These are phyloP conservation scores for Sphaerostilbella broomeana DNA, from an alignment of 2,329 filamentous ascomycete genomes.

Conservation along the genomic window DNA sequence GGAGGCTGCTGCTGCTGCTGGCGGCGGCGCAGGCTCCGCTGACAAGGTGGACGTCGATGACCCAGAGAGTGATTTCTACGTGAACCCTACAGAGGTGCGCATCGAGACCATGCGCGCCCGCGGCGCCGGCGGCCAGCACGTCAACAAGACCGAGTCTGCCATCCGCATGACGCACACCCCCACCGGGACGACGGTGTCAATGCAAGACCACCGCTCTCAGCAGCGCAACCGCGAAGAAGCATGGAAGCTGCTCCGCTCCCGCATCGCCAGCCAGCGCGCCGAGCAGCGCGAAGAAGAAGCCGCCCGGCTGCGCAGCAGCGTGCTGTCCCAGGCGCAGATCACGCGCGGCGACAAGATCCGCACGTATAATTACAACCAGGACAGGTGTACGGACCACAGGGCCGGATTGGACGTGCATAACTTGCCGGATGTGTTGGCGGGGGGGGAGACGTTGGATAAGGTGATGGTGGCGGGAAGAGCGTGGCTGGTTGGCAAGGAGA, in stretches of 20 bases:
- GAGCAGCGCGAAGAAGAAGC: slow-evolving; percentile 81
- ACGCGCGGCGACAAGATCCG: slow-evolving; percentile 89
- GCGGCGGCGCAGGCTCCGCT: slow-evolving; percentile 17
- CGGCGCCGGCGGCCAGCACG: slow-evolving; percentile 92
- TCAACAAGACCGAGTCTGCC: slow-evolving; percentile 96
- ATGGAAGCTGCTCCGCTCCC: slow-evolving; percentile 76
- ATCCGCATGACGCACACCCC: slow-evolving; percentile 87
- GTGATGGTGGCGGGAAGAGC: slow-evolving; percentile 71
- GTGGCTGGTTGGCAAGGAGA: slow-evolving; percentile 70
- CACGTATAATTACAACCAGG: slow-evolving; percentile 74
- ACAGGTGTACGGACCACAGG: slow-evolving; percentile 83
- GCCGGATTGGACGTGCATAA: slow-evolving; percentile 75
- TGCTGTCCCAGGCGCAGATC: slow-evolving; percentile 72
- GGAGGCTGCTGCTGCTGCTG: no score
- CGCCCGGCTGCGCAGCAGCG: slow-evolving; percentile 65
- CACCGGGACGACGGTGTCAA: slow-evolving; percentile 77
- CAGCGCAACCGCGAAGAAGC: slow-evolving; percentile 81
- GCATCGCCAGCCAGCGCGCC: slow-evolving; percentile 70
- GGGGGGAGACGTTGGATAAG: slow-evolving; percentile 61
- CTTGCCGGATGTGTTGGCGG: slow-evolving; percentile 71
- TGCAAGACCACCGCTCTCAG: slow-evolving; percentile 91
- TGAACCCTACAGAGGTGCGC: slow-evolving; percentile 75
- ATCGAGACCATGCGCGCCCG: slow-evolving; percentile 86
- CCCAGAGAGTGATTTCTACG: slow-evolving; percentile 84
- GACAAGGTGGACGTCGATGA: slow-evolving; percentile 63